Conservation (phyloP, 2,329 filamentous ascomycete genomes). For the Penicillium glabrum region DNA sequence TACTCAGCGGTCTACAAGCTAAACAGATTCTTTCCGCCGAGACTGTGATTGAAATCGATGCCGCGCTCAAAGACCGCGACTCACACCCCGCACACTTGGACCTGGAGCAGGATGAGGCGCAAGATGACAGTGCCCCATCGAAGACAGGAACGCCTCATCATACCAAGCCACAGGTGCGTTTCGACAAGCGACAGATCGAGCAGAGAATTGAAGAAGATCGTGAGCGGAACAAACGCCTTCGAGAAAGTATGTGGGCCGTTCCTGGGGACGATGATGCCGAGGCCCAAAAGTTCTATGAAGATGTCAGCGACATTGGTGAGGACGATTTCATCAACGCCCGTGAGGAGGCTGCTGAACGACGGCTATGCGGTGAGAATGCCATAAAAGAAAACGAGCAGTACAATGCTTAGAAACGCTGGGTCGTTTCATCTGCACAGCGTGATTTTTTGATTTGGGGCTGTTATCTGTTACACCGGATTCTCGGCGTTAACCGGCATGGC, state of each 20-base stretch:
- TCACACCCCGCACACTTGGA: slow-evolving; percentile 60
- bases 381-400: background rate
- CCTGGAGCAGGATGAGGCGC: slow-evolving; percentile 34
- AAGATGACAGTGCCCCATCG: slow-evolving; percentile 24
- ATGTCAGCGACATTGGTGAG: slow-evolving; percentile 80
- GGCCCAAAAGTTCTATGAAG: slow-evolving; percentile 79
- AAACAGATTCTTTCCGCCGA: slow-evolving; percentile 74
- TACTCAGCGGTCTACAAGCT: slow-evolving; percentile 67
- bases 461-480: background rate
- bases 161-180: slow-evolving; percentile 42
- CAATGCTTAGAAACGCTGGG: background rate
- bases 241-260: slow-evolving; percentile 93
- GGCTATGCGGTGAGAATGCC: background rate
- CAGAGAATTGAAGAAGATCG: slow-evolving; percentile 96
- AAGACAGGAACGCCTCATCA: slow-evolving; percentile 30
- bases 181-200: slow-evolving; percentile 88
- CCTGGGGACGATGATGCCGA: slow-evolving; percentile 66
- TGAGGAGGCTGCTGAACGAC: slow-evolving; percentile 66
- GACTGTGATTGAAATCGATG: slow-evolving; percentile 76
- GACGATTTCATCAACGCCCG: slow-evolving; percentile 76
- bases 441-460: background rate
- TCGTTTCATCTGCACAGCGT: background rate
- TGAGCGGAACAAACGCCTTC: slow-evolving; percentile 85
- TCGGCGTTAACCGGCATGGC: background rate
- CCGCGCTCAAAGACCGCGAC: slow-evolving; percentile 77